These are phyloP conservation scores for Penium margaritaceum DNA, from an alignment of 139 green algal genomes.

Conservation along the genomic window DNA sequence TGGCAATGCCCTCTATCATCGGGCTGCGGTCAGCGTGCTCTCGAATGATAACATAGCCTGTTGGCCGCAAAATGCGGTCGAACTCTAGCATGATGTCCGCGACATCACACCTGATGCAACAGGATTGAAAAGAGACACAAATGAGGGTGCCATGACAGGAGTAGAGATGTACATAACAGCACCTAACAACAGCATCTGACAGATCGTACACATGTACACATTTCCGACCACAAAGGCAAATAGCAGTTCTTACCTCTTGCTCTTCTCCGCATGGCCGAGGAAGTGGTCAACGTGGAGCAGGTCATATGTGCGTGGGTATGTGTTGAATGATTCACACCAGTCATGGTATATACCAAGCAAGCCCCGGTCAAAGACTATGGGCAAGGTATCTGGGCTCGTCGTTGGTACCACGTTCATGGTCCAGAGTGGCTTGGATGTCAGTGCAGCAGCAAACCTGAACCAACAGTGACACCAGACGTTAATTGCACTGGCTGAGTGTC, in stretches of 20 bases:
- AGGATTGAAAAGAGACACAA: no score
- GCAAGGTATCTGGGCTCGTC: conserved; percentile 15
- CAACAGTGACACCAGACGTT: no score
- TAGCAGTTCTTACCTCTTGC: no score
- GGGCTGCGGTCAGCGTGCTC: not conserved
- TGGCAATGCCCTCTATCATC: conserved; percentile 1
- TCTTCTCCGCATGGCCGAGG: no score
- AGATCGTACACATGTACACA: no score
- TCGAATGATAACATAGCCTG: conserved; percentile 11
- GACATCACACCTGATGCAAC: conserved; percentile 18
- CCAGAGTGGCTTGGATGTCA: conserved; percentile 21
- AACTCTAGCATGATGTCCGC: conserved; percentile 33
- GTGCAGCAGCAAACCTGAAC: conserved; percentile 24
- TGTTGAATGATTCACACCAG: conserved; percentile 37
- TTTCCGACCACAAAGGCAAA: no score
- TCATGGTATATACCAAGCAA: conserved; percentile 30
- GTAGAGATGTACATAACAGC: no score
- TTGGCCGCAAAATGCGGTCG: conserved; percentile 26
- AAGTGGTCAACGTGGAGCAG: conserved; percentile 27
- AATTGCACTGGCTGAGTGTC: no score
- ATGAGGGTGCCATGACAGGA: no score
- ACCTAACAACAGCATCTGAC: no score
- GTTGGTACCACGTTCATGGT: conserved; percentile 37
- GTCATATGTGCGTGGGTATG: conserved; percentile 32
- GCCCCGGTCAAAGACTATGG: conserved; percentile 31